Evolutionary conservation across 805 yeast genomes (phyloP).

Genomic region (Ogataea zsoltii): DNA sequence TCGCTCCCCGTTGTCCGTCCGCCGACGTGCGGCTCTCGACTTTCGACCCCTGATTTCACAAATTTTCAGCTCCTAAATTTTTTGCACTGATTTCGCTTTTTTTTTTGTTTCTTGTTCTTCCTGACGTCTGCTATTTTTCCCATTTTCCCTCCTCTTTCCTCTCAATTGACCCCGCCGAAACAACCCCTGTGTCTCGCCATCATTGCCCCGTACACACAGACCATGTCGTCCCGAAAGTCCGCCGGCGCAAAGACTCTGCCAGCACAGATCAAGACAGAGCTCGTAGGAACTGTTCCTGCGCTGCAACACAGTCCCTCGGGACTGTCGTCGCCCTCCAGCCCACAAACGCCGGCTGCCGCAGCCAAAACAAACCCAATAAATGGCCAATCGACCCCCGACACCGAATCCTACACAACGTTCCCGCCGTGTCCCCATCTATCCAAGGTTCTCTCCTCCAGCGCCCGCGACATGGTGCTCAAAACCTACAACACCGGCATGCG

Average conservation of each 20-base stretch:
- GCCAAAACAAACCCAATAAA: too few species aligned
- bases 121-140: too few species aligned
- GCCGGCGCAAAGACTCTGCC: slow-evolving; percentile 18
- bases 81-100: background rate
- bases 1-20: too few species aligned
- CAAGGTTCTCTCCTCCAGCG: slow-evolving; percentile 49
- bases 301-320: background rate
- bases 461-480: slow-evolving; percentile 47
- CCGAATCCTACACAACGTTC: slow-evolving; percentile 26
- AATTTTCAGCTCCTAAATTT: background rate
- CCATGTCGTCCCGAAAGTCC: slow-evolving; percentile 20
- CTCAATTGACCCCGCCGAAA: too few species aligned
- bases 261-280: background rate
- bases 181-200: too few species aligned
- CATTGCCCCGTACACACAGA: too few species aligned
- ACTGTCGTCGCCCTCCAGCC: too few species aligned
- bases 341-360: too few species aligned
- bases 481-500: slow-evolving; percentile 55
- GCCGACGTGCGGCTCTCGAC: too few species aligned
- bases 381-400: too few species aligned
- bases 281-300: slow-evolving; percentile 3
- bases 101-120: background rate
- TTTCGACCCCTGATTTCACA: too few species aligned
- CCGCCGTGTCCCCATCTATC: slow-evolving; percentile 51
- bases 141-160: too few species aligned